Evolutionary conservation across 2,329 filamentous ascomycete genomes (phyloP).

Genomic region (Fusarium luffae): DNA sequence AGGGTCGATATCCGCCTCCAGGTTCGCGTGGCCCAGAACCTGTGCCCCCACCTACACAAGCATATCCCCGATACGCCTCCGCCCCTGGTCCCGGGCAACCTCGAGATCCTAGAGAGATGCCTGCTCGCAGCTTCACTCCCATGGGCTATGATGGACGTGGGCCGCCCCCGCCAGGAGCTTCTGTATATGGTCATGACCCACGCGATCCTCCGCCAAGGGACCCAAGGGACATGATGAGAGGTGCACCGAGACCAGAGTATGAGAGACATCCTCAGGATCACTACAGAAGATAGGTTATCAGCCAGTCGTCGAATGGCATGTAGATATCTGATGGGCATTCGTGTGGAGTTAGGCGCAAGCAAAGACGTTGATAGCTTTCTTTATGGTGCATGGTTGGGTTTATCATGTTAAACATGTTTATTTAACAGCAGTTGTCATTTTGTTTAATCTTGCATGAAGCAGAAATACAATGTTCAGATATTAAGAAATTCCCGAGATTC

Average conservation of each 20-base stretch:
- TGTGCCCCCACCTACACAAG: slow-evolving; percentile 52
- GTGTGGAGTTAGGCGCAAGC: slow-evolving; percentile 13
- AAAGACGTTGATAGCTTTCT: not conserved
- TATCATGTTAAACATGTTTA: not conserved
- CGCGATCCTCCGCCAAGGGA: slow-evolving; percentile 48
- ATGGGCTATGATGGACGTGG: slow-evolving; percentile 56
- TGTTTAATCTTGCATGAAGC: not conserved
- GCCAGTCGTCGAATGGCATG: not conserved
- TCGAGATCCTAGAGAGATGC: slow-evolving; percentile 56
- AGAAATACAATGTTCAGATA: not conserved
- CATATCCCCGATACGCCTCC: slow-evolving; percentile 58
- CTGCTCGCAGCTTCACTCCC: slow-evolving; percentile 60
- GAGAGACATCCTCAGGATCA: slow-evolving; percentile 56
- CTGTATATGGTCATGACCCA: slow-evolving; percentile 46
- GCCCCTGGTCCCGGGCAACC: slow-evolving; percentile 56
- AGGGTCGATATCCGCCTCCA: slow-evolving; percentile 53
- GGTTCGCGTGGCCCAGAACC: slow-evolving; percentile 56
- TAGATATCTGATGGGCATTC: not conserved
- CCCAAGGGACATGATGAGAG: slow-evolving; percentile 54
- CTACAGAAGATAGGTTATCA: slow-evolving; percentile 54
- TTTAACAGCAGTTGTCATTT: not conserved
- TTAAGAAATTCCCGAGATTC: not conserved
- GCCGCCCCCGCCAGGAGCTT: slow-evolving; percentile 52
- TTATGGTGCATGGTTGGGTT: not conserved
- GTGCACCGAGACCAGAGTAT: slow-evolving; percentile 59